These are phyloP conservation scores for Pseudocercospora vitis DNA, from an alignment of 2,329 filamentous ascomycete genomes.

Conservation along the genomic window DNA sequence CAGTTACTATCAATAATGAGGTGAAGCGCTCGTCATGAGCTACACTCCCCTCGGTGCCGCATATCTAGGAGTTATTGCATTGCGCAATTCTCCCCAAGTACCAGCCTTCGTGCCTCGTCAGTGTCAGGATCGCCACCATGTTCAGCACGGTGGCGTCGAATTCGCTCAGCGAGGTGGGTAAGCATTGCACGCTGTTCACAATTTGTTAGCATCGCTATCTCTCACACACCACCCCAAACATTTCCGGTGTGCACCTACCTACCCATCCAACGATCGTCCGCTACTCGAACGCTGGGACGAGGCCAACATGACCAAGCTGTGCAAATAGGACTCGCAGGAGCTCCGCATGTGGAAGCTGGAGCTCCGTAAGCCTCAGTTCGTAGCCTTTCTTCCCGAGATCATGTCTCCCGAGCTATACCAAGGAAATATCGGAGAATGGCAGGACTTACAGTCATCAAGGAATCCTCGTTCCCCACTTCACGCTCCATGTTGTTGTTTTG, in stretches of 20 bases:
- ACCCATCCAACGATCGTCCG: no score
- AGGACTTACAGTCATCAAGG: constrained; percentile 52
- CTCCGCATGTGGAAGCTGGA: constrained; percentile 31
- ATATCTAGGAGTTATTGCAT: no score
- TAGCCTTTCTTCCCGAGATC: neutral
- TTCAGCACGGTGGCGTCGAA: neutral
- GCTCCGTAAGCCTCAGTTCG: constrained; percentile 5
- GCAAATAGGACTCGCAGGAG: constrained; percentile 33
- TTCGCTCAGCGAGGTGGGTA: neutral
- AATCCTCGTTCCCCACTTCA: constrained; percentile 58
- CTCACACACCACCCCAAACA: no score
- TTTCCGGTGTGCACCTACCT: no score
- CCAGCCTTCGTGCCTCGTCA: neutral
- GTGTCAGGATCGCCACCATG: neutral
- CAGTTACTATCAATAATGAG: no score
- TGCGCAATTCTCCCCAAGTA: neutral
- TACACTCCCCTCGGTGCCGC: no score
- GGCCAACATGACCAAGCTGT: constrained; percentile 26
- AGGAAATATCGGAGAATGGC: constrained; percentile 1
- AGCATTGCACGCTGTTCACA: neutral
- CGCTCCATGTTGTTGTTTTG: constrained; percentile 62
- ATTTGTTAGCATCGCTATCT: no score
- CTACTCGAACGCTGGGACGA: constrained; percentile 25
- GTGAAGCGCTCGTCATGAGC: no score
- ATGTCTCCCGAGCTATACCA: neutral